phyloP scores from a whole-genome alignment of 257 asterid species.

The Handroanthus guayacan region DNA sequence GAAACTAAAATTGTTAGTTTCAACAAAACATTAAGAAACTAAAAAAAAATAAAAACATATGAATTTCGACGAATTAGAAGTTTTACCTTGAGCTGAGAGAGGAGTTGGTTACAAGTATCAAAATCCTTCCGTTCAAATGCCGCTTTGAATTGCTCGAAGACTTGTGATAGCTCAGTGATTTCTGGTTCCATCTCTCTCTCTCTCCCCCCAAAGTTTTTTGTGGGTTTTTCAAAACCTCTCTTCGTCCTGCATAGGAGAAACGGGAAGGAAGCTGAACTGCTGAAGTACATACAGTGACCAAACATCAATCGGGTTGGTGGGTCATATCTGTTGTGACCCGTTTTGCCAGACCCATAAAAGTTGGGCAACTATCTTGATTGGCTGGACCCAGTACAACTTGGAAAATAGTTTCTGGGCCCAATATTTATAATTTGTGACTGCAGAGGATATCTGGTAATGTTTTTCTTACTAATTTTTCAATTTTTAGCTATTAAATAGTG shows the following conservation, averaged over 20 bases:
- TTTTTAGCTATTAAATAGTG: no score
- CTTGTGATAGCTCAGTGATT: conserved; percentile 64
- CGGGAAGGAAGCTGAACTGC: neutral
- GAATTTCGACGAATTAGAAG: conserved; percentile 3
- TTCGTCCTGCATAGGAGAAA: no score
- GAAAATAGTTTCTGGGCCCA: neutral
- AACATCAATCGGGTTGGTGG: conserved; percentile 16
- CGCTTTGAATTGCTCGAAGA: conserved; percentile 78
- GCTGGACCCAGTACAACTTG: neutral
- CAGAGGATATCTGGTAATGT: no score
- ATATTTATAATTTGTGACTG: neutral
- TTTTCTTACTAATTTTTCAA: no score
- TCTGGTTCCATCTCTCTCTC: conserved; percentile 68
- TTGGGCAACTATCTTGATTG: neutral
- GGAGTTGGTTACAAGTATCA: conserved; percentile 62
- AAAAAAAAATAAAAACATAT: neutral
- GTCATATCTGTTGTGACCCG: conserved; percentile 13
- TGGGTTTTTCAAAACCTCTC: neutral
- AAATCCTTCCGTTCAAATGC: conserved; percentile 73
- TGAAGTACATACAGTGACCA: no score
- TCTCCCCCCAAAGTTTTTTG: conserved; percentile 21
- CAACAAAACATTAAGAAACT: neutral
- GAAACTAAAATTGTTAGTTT: neutral
- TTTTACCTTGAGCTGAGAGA: conserved; percentile 85
- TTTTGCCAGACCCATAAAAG: neutral